Base-by-base conservation (phyloP, 2,329 filamentous ascomycete species). In the Pseudopyricularia javanii region DNA sequence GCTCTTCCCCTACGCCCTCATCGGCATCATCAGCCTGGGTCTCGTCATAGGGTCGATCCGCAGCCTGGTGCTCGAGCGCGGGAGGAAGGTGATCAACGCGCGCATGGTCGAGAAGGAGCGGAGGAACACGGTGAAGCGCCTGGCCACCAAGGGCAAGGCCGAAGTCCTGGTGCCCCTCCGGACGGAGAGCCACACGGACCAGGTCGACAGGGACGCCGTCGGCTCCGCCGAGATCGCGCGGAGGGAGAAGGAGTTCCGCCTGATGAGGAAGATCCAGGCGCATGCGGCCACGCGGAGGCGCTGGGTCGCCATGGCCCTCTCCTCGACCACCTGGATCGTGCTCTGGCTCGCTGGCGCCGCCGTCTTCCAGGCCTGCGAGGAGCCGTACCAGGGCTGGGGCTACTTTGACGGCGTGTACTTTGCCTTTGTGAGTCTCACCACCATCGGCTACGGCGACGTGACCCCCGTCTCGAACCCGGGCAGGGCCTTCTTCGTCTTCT, bases 321-420 rank as follows among this genome's bases (percentile, higher is more conserved):
- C 88, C 0, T 68, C 82, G 1, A 68, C 75, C 7, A 80, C 80
- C 0, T 94, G 90, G 72, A 68, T 83, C 0, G 66, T 85, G 0
- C 75, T 96, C 9, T 95, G 91, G 90, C 81, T 88, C 33, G 69
- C 86, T 0, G 91, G 91, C 3, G 89, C 89, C 2, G 72, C 82
- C 14, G 77, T 93, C 9, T 95, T 96, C 57, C 68, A 75, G 59
- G 62, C 62, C 11, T 72, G 67, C 51, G 80, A 84, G 62, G 53
- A 61, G 15, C 61, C 64, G 0, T 80, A 80, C 50, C 80, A 84
- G 58, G 57, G 63, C 3, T 84, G 89, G 80, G 74, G 69, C 1
- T 96, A 95, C 62, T 95, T 91, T 59, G 73, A 90, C 54, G 79
- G 83, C 0, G 74, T 96, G 45, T 95, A 95, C 67, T 94, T 95